Evolutionary conservation across 1,139 yeast genomes (phyloP), one percentile per base, ranked within the genome.

Genomic region (Debaryomycetaceae sp.): DNA sequence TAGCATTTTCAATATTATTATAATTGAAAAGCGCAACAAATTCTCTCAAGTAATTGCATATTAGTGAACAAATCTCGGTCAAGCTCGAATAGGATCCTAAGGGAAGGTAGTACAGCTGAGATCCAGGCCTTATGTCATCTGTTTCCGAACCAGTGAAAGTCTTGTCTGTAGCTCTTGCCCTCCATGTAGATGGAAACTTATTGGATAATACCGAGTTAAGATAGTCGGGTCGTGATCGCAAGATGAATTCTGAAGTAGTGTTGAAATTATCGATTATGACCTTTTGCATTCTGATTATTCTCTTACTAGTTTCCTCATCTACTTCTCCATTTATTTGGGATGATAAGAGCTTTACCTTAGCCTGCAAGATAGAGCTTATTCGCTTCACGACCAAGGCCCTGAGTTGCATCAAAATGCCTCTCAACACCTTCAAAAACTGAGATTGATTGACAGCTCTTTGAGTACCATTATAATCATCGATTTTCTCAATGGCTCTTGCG

Each of bases 151-250:
- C 55, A 6, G 38, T 36, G 5, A 44, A 42, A 34, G 55, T 55
- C 39, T 59, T 44, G 34, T 52, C 51, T 13, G 51, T 37, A 7
- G 58, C 40, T 45, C 61, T 57, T 39, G 58, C 62, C 37, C 49
- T 52, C 73, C 75, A 72, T 2, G 72, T 62, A 6, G 56, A 51
- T 1, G 73, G 75, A 45, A 69, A 72, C 40, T 62, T 60, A 6
- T 53, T 46, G 20, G 69, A 62, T 3, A 70, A 57, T 14, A 62
- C 59, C 5, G 62, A 59, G 41, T 63, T 59, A 24, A 66, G 47
- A 45, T 58, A 63, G 34, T 53, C 57, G 1, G 71, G 66, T 37
- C 59, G 58, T 13, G 68, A 58, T 43, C 56, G 61, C 44, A 58
- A 57, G 36, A 63, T 59, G 45, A 58, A 50, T n/a, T 56, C 58